Conservation (phyloP, 352 stramenopile genomes). For the Thalassiosira hispida region DNA sequence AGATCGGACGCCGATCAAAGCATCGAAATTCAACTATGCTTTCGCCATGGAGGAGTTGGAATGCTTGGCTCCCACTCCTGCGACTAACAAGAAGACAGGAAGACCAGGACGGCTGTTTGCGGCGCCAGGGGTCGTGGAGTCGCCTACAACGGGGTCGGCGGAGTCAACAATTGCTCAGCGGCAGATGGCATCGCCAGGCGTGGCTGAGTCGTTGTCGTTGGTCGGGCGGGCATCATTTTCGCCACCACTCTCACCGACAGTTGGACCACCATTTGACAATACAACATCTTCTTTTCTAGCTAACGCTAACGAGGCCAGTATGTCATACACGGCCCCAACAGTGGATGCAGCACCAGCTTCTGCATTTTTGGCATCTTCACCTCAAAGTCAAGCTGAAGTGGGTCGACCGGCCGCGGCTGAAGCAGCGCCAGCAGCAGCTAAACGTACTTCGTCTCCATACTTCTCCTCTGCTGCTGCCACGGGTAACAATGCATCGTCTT, state of each 20-base stretch:
- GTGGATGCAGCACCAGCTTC: not conserved
- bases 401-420: too few species aligned
- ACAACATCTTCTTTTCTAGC: too few species aligned
- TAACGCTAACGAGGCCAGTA: not conserved
- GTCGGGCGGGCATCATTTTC: not conserved
- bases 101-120: not conserved
- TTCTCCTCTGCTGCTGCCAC: too few species aligned
- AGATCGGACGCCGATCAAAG: conserved; percentile 18
- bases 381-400: too few species aligned
- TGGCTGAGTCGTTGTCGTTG: conserved; percentile 1
- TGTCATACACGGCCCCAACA: not conserved
- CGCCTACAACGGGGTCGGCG: not conserved
- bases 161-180: not conserved
- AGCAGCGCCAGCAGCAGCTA: not conserved
- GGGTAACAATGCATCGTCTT: too few species aligned
- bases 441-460: too few species aligned
- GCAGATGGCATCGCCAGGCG: not conserved
- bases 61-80: conserved; percentile 32
- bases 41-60: conserved; percentile 46
- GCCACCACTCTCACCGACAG: not conserved
- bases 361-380: not conserved
- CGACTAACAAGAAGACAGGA: not conserved
- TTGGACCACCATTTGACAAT: too few species aligned
- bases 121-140: not conserved
- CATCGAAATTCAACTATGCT: conserved; percentile 41